A percentile compares a stretch with the other conserved stretches of the same genome.
Evolutionary conservation across 139 green algal species (phyloP).

Genomic region (Tetraselmis chui): DNA sequence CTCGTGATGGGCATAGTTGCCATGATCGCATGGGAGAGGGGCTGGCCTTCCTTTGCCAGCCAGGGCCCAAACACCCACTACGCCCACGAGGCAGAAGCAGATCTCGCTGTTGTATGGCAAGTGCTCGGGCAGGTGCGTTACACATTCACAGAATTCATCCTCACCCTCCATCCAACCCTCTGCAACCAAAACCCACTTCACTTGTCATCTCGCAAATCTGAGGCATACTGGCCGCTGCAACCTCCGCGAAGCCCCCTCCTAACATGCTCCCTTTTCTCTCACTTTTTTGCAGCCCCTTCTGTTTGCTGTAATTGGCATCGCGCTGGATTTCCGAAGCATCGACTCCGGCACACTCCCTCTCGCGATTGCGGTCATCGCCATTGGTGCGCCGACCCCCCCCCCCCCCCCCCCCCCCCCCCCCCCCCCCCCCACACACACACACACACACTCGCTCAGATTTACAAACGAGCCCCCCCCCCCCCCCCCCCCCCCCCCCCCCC

Average conservation of each 20-base stretch:
- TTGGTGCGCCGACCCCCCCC: slow-evolving; percentile 5
- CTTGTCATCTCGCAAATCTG: no score
- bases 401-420: background rate
- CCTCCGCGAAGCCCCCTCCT: no score
- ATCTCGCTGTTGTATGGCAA: background rate
- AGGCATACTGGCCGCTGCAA: no score
- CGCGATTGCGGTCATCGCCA: slow-evolving; percentile 42
- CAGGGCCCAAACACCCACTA: slow-evolving; percentile 23
- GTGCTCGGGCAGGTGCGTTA: background rate
- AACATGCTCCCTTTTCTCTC: slow-evolving; percentile 52
- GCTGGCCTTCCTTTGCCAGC: slow-evolving; percentile 28
- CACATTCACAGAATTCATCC: no score
- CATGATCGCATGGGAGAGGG: slow-evolving; percentile 47
- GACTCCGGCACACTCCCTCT: slow-evolving; percentile 38
- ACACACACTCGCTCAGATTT: no score
- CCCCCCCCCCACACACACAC: background rate
- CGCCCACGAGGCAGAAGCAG: slow-evolving; percentile 23
- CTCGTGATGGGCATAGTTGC: slow-evolving; percentile 52
- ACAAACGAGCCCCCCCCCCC: no score
- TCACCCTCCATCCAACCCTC: no score
- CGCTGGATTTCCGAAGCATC: slow-evolving; percentile 50
- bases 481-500: no score
- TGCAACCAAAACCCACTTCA: no score
- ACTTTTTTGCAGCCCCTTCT: slow-evolving; percentile 65
- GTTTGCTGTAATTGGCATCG: slow-evolving; percentile 71